Evolutionary conservation across 2,329 filamentous ascomycete genomes (phyloP).

Genomic region (Colletotrichum magnum): DNA sequence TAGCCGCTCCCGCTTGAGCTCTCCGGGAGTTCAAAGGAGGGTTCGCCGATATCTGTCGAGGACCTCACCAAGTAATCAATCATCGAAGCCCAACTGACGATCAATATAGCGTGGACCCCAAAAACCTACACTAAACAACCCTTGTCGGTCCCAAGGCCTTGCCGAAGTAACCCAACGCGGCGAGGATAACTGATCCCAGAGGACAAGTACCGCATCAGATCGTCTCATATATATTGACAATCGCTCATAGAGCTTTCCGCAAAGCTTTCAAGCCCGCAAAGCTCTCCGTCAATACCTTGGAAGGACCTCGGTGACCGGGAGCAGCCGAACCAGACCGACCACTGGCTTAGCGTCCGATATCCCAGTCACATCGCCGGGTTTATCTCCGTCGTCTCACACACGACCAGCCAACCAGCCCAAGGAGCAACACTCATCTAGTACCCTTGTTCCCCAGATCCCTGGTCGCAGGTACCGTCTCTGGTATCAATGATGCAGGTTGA

Average conservation of each 20-base stretch:
- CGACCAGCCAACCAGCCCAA: conserved; percentile 12
- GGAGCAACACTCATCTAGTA: not conserved
- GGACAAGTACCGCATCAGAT: not conserved
- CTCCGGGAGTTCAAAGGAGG: not conserved
- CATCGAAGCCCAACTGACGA: conserved; percentile 24
- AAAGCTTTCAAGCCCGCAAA: conserved; percentile 4
- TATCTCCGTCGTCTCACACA: conserved; percentile 14
- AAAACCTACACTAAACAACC: not conserved
- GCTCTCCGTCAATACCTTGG: not conserved
- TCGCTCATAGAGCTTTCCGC: not conserved
- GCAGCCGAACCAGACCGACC: conserved; percentile 26
- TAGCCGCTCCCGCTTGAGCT: too few relatives aligned
- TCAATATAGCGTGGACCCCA: conserved; percentile 6
- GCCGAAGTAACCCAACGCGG: not conserved
- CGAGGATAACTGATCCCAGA: conserved; percentile 5
- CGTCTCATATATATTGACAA: conserved; percentile 13
- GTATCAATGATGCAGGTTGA: conserved; percentile 16
- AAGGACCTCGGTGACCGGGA: conserved; percentile 14
- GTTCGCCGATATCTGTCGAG: not conserved
- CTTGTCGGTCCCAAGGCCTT: conserved; percentile 1
- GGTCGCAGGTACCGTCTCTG: conserved; percentile 16
- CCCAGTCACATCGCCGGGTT: conserved; percentile 23
- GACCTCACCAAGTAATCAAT: not conserved
- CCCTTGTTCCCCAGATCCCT: conserved; percentile 32
- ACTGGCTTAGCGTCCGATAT: conserved; percentile 9